Percentiles rank a stretch among this genome's conserved stretches.
Evolutionary conservation across 192 early-diverging fungal genomes (phyloP).

Genomic region (Phycomyces nitens): DNA sequence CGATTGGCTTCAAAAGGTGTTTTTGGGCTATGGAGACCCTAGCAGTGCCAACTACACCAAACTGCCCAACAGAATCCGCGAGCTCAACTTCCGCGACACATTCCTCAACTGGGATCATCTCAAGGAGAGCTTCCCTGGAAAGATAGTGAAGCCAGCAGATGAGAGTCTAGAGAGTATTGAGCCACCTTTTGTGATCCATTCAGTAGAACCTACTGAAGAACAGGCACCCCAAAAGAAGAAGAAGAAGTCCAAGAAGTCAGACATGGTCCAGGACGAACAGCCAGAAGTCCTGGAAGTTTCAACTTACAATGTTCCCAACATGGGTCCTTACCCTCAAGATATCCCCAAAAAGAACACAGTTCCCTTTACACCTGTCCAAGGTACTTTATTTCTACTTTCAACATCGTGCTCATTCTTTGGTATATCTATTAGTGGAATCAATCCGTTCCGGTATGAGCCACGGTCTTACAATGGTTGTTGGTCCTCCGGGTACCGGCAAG

Average conservation of each 20-base stretch:
- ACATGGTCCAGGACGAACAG: conserved; percentile 33
- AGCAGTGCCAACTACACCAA: conserved; percentile 66
- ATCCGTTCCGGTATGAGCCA: conserved; percentile 82
- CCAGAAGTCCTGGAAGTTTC: conserved; percentile 54
- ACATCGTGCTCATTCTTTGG: not conserved
- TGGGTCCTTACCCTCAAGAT: conserved; percentile 75
- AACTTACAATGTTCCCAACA: conserved; percentile 60
- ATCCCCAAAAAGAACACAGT: conserved; percentile 67
- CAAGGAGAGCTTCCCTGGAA: conserved; percentile 60
- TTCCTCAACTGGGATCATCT: conserved; percentile 83
- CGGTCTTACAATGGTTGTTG: conserved; percentile 91
- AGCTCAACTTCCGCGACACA: conserved; percentile 85
- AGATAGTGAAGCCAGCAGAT: conserved; percentile 33
- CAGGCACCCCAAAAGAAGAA: conserved; percentile 33
- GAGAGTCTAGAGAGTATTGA: conserved; percentile 31
- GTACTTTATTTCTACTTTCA: conserved; percentile 30
- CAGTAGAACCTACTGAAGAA: conserved; percentile 35
- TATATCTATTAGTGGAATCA: conserved; percentile 59
- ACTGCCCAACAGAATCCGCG: conserved; percentile 47
- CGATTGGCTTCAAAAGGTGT: conserved; percentile 85
- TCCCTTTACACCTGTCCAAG: conserved; percentile 82
- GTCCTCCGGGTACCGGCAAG: conserved; percentile 98
- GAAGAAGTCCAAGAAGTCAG: conserved; percentile 39
- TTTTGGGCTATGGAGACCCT: conserved; percentile 96
- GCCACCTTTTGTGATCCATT: conserved; percentile 77